Base-by-base conservation (phyloP, 1,139 yeast species). In the Sugiyamaella japonica region DNA sequence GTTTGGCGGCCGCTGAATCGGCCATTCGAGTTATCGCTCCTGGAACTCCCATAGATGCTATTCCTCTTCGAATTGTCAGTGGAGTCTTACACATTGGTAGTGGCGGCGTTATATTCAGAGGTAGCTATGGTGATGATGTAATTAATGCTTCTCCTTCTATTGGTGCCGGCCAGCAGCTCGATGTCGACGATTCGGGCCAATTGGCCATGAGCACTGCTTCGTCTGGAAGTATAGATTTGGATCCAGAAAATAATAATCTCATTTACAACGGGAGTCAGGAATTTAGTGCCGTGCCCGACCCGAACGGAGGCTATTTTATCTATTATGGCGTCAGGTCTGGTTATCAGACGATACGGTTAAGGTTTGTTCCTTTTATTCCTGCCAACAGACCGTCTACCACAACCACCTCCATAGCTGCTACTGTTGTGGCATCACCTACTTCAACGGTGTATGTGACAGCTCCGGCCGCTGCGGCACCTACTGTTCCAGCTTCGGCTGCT, bases 281-380 rank as follows among this genome's bases (percentile, higher is more conserved):
- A 2, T 61, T 61, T 42, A 55, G 55, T 37, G 64, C 57, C 16
- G 55, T 55, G 28, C 49, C 60, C 7, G 57, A 52, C 34, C 45
- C 44, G 13, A 47, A 25, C 13, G 61, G 59, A 2, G 58, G 56
- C 28, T 60, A 50, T 44, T 38, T 38, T 28, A 40, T 61, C 17
- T 56, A 48, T 16, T 47, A 55, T 12, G 64, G 63, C 3, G 32
- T 48, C 2, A 51, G 40, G 12, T 42, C 54, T 7, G 61, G 57
- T 6, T 50, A 56, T 17, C 48, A 51, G 31, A 58, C 60, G 12
- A 57, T 59, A 10, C 50, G 51, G 16, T 51, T 57, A 46, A 56
- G 46, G 38, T 34, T 43, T 23, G 49, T 43, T 28, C 49, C 48
- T 5, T 40, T 37, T 16, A 43, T 42, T 34, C 38, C 25, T 20